phyloP scores from a whole-genome alignment of 768 basidiomycete genomes.

The Tephrocybe rancida region DNA sequence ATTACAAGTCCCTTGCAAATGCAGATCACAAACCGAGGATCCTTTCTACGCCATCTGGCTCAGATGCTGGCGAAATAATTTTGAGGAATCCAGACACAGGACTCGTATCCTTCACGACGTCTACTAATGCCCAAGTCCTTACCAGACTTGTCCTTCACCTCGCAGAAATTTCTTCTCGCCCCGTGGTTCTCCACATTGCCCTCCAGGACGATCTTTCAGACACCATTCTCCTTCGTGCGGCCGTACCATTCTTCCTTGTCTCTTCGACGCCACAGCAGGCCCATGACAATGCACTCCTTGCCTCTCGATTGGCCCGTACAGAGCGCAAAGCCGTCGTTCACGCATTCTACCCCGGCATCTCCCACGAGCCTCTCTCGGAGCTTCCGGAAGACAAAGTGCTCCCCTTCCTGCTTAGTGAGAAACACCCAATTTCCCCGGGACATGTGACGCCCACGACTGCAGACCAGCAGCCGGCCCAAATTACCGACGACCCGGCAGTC shows the following conservation, averaged over 20 bases:
- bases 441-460: constrained; percentile 14
- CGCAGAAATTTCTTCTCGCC: constrained; percentile 62
- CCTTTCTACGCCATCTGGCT: constrained; percentile 59
- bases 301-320: constrained; percentile 73
- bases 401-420: constrained; percentile 59
- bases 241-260: constrained; percentile 80
- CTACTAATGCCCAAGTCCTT: constrained; percentile 50
- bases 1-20: constrained; percentile 36
- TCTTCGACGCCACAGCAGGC: constrained; percentile 80
- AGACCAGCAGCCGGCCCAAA: constrained; percentile 8
- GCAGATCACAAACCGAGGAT: constrained; percentile 42
- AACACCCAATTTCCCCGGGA: constrained; percentile 37
- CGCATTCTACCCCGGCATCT: constrained; percentile 60
- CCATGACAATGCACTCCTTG: constrained; percentile 88
- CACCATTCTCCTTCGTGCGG: constrained; percentile 74
- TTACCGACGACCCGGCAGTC: constrained; percentile 25
- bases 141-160: constrained; percentile 69
- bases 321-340: constrained; percentile 84
- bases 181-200: constrained; percentile 75
- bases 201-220: constrained; percentile 69
- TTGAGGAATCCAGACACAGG: constrained; percentile 45
- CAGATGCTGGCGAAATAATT: constrained; percentile 63
- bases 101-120: constrained; percentile 64
- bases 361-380: constrained; percentile 45
- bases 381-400: constrained; percentile 60